Evolutionary conservation across 1,284 basidiomycete genomes (phyloP).

Genomic region (Schizophyllum commune): DNA sequence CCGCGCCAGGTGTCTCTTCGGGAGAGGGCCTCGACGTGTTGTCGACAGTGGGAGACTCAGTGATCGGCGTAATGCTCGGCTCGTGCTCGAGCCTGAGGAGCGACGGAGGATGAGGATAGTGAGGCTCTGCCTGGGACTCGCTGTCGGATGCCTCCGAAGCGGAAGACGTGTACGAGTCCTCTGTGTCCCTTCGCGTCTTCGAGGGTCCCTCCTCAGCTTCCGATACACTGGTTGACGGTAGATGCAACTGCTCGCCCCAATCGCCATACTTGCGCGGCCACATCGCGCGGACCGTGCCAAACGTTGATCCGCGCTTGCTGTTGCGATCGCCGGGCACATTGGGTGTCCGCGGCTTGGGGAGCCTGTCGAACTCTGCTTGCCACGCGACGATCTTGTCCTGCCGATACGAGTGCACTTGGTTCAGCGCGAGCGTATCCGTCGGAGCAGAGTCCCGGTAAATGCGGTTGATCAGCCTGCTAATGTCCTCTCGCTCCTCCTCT

Average conservation of each 20-base stretch:
- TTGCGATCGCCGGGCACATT: conserved; percentile 36
- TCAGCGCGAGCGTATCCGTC: conserved; percentile 85
- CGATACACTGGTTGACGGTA: conserved; percentile 62
- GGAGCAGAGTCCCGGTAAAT: conserved; percentile 76
- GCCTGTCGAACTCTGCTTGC: conserved; percentile 80
- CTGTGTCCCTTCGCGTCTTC: conserved; percentile 37
- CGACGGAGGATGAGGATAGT: background rate
- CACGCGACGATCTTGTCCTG: conserved; percentile 97
- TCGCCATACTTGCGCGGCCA: conserved; percentile 57
- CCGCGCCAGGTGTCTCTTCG: background rate
- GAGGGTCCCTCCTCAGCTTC: conserved; percentile 64
- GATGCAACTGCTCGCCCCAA: conserved; percentile 41
- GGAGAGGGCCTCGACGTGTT: background rate
- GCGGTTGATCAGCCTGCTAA: conserved; percentile 68
- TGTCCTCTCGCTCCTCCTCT: conserved; percentile 68
- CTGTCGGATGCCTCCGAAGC: conserved; percentile 39
- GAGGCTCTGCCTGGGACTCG: background rate
- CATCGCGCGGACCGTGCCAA: conserved; percentile 61
- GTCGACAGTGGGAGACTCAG: background rate
- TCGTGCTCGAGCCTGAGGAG: background rate
- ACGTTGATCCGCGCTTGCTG: conserved; percentile 49
- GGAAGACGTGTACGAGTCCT: conserved; percentile 50
- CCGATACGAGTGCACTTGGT: conserved; percentile 78
- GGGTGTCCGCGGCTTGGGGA: conserved; percentile 53
- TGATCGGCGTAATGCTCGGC: background rate